Evolutionary conservation across 306 rosid genomes (phyloP), one percentile per base, ranked within the genome.

Genomic region (Sesbania bispinosa): DNA sequence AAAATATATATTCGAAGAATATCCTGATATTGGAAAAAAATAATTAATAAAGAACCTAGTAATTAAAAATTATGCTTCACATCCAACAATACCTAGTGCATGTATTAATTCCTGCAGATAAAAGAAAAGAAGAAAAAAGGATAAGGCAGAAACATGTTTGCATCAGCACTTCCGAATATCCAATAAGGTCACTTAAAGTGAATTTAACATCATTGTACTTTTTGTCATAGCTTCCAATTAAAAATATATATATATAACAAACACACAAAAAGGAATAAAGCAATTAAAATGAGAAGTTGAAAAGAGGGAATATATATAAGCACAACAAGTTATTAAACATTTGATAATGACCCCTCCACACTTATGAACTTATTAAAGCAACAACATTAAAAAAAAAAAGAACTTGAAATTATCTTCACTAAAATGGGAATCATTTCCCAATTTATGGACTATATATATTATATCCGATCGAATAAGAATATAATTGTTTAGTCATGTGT

Each of bases 51-150:
- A 66, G 10, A 69, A 54, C 9, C 62, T 45, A 36, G 8, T 9
- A 42, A 19, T 36, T 62, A 46, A 33, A 80, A 62, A 47, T 18
- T 20, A n/a, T 62, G 51, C 20, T 69, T 14, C 67, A 50, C 51
- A 42, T 39, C 85, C 82, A 75, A 69, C 81, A 69, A 36, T 38
- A 69, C 23, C 10, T 80, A 60, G 84, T 80, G 84, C 67, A 21
- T 68, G 84, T 73, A 21, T 68, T 15, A 35, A 35, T 35, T 8
- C 67, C 36, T 50, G 59, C 60, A 20, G 52, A 57, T 64, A 52
- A 48, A 61, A 8, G 61, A 79, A 58, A 73, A 18, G 19, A 29
- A 20, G 10, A 36, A 29, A 79, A 65, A 48, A 38, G 5, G 55
- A 39, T 73, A 65, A 73, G 61, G 18, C 41, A 43, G 71, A 63